A percentile compares a stretch with the other conserved stretches of the same genome.
phyloP scores from a whole-genome alignment of 192 early-diverging fungal genomes.

The Gigaspora rosea region DNA sequence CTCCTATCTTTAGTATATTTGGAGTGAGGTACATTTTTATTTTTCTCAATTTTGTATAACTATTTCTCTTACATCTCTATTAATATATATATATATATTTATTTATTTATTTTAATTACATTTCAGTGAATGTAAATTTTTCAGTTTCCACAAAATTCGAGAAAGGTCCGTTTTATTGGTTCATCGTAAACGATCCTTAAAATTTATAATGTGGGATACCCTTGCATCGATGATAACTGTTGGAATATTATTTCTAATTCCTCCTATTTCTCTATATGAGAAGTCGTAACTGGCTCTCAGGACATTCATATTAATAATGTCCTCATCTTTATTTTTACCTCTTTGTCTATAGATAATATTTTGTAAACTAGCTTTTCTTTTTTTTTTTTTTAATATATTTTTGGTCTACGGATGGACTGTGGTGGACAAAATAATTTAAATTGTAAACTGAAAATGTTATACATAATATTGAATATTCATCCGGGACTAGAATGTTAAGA shows the following conservation, averaged over 20 bases:
- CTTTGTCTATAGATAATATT: too few species aligned
- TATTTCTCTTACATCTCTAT: neutral
- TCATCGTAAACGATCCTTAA: constrained; percentile 15
- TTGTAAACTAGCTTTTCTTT: too few species aligned
- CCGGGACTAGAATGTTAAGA: too few species aligned
- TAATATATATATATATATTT: neutral
- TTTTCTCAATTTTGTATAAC: neutral
- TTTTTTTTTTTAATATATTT: too few species aligned
- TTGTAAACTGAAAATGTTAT: too few species aligned
- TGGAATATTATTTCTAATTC: constrained; percentile 14
- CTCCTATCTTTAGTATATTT: constrained; percentile 37
- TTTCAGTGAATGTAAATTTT: constrained; percentile 23
- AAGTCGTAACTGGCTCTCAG: too few species aligned
- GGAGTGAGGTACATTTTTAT: constrained; percentile 35
- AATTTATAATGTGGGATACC: constrained; percentile 24
- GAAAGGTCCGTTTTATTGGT: constrained; percentile 6
- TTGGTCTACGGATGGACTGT: too few species aligned
- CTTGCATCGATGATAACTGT: constrained; percentile 20
- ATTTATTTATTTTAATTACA: neutral
- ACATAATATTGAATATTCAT: too few species aligned
- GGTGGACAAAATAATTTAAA: too few species aligned
- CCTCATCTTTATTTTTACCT: too few species aligned
- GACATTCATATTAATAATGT: too few species aligned
- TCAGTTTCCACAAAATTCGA: constrained; percentile 27
- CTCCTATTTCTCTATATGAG: constrained; percentile 22